phyloP scores from a whole-genome alignment of 176 grass and related monocot genomes.

The Rhynchospora breviuscula region DNA sequence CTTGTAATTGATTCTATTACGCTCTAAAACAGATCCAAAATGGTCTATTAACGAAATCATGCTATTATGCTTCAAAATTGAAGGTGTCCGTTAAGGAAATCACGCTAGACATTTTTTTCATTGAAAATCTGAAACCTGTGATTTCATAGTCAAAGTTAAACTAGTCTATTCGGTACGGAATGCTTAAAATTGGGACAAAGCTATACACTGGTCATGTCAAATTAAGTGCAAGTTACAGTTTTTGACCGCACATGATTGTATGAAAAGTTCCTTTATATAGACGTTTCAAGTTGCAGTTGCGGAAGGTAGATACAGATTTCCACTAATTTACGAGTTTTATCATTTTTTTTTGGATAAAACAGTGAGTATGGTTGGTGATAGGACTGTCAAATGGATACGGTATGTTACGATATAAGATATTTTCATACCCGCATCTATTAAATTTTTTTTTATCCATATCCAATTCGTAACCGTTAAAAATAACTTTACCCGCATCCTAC shows the following conservation, averaged over 20 bases:
- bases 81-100: neutral
- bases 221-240: neutral
- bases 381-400: too few species aligned
- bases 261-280: neutral
- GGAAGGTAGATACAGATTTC: neutral
- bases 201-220: neutral
- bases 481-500: too few species aligned
- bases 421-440: too few species aligned
- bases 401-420: too few species aligned
- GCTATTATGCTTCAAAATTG: too few species aligned
- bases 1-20: too few species aligned
- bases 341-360: neutral
- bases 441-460: too few species aligned
- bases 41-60: too few species aligned
- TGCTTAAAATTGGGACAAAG: slow-evolving; percentile 1
- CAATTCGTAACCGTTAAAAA: too few species aligned
- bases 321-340: neutral
- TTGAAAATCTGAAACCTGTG: neutral
- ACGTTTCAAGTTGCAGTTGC: neutral
- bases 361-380: too few species aligned
- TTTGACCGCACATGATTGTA: neutral
- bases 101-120: neutral
- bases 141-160: neutral
- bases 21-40: too few species aligned
- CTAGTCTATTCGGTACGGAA: neutral